Conservation (phyloP, 192 early-diverging fungal genomes). For the Entomortierella beljakovae region DNA sequence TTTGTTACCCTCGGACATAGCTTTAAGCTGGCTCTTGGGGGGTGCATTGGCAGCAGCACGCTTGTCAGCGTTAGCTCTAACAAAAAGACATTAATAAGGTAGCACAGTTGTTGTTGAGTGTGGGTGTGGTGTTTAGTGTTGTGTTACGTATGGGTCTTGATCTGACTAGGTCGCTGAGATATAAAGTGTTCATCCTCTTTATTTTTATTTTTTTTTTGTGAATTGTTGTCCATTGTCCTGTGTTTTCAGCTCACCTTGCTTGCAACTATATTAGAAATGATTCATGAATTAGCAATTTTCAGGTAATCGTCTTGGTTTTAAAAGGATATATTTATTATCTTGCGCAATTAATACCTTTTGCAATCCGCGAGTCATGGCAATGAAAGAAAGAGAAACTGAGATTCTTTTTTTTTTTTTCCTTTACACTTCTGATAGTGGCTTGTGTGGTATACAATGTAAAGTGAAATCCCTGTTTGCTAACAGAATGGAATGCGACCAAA, state of each 20-base stretch:
- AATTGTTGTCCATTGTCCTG: background rate
- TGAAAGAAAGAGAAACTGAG: background rate
- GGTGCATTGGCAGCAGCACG: constrained; percentile 52
- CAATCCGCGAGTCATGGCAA: constrained; percentile 49
- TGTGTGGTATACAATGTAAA: too few species aligned
- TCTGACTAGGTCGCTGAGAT: background rate
- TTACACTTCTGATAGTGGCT: too few species aligned
- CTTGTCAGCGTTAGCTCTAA: constrained; percentile 54
- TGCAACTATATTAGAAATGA: constrained; percentile 26
- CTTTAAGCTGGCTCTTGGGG: constrained; percentile 51
- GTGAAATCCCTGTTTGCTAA: too few species aligned
- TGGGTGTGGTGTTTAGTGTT: background rate
- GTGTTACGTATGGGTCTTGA: background rate
- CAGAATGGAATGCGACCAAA: too few species aligned
- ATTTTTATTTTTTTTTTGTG: background rate
- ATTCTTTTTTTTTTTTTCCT: background rate
- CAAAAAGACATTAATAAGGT: constrained; percentile 4
- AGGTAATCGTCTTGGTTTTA: background rate
- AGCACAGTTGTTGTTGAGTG: background rate
- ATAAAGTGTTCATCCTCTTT: background rate
- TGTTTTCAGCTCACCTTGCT: constrained; percentile 30
- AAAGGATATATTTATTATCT: background rate
- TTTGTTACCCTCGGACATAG: constrained; percentile 50
- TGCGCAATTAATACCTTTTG: constrained; percentile 31
- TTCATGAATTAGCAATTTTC: too few species aligned